Conservation (phyloP, 306 rosid species). For the Acmispon strigosus region DNA sequence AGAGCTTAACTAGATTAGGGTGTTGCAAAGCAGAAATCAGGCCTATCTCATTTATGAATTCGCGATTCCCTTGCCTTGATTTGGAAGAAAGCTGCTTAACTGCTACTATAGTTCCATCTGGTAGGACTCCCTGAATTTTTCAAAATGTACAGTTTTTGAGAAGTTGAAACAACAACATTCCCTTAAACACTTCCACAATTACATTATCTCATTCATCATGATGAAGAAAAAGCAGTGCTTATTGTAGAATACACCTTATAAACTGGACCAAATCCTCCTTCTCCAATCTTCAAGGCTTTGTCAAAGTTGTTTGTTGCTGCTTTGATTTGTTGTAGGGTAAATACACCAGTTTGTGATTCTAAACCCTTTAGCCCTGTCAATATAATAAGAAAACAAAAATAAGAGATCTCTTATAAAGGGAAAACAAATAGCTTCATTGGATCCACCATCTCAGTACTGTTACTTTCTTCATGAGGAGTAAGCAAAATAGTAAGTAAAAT, state of each 20-base stretch:
- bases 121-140: conserved; percentile 31
- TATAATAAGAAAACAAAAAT: neutral
- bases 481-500: neutral
- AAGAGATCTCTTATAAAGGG: neutral
- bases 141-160: neutral
- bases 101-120: conserved; percentile 38
- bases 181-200: too few species aligned
- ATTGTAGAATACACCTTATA: conserved; percentile 25
- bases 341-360: conserved; percentile 6
- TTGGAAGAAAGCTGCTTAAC: conserved; percentile 41
- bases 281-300: conserved; percentile 46
- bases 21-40: conserved; percentile 49
- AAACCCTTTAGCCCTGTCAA: conserved; percentile 31
- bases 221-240: neutral
- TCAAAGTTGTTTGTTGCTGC: conserved; percentile 32
- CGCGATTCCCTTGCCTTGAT: conserved; percentile 51
- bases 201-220: neutral
- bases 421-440: neutral
- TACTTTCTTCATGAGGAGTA: neutral
- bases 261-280: conserved; percentile 69
- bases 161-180: too few species aligned
- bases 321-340: conserved; percentile 26
- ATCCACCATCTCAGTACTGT: neutral
- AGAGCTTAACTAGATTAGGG: conserved; percentile 46
- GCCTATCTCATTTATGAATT: conserved; percentile 54